Evolutionary conservation across 1,139 yeast genomes (phyloP).

Genomic region (Suhomyces bokatorum): DNA sequence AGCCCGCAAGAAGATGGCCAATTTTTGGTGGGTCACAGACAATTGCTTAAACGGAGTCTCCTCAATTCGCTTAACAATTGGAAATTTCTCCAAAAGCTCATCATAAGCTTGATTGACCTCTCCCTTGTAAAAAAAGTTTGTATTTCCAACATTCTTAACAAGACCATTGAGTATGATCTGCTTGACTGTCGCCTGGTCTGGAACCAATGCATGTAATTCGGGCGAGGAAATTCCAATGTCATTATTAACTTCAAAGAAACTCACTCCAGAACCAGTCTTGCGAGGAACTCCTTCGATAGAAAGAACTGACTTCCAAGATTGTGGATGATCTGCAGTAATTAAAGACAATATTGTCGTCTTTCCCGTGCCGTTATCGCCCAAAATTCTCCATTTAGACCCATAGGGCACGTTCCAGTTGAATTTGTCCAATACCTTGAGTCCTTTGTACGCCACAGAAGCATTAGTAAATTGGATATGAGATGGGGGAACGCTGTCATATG

Average conservation of each 20-base stretch:
- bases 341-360: conserved; percentile 84
- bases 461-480: conserved; percentile 58
- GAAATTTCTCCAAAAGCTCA: conserved; percentile 26
- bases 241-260: conserved; percentile 76
- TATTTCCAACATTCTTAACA: conserved; percentile 57
- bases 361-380: conserved; percentile 92
- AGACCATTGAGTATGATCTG: conserved; percentile 76
- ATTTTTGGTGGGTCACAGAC: conserved; percentile 73
- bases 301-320: conserved; percentile 81
- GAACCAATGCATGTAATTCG: conserved; percentile 84
- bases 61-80: conserved; percentile 30
- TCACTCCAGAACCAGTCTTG: conserved; percentile 65
- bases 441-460: conserved; percentile 68
- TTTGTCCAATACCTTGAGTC: conserved; percentile 56
- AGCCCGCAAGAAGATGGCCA: conserved; percentile 73
- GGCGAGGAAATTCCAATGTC: conserved; percentile 89
- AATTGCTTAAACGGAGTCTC: conserved; percentile 52
- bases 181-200: conserved; percentile 52
- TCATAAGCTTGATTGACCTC: conserved; percentile 14
- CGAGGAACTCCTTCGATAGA: conserved; percentile 66
- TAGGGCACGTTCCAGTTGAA: conserved; percentile 65
- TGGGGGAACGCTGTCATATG: not conserved
- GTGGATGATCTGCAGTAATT: conserved; percentile 94
- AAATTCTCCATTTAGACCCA: conserved; percentile 85
- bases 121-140: conserved; percentile 36